Base-by-base conservation (phyloP, 768 basidiomycete genomes). In the Lentinula raphanica region DNA sequence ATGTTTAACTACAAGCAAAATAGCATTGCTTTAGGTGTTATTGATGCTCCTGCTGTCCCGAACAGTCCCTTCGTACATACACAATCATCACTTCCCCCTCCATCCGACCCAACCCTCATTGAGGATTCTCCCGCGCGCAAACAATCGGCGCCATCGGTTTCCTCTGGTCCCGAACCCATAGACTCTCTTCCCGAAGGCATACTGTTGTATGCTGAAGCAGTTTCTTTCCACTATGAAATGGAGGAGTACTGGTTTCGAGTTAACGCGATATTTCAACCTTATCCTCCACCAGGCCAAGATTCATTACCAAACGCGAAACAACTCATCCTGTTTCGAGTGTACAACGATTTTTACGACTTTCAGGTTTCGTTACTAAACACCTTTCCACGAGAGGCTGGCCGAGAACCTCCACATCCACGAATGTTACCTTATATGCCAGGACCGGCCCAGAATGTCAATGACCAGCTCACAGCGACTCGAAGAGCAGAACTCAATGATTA, bases 301-400 rank as follows among this genome's bases (percentile, higher is more conserved):
- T 65, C 71, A 15, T 79, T 87, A 28, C 88, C 90, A 4, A 78
- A 80, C 11, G 83, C 90, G 12, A 87, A 84, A 63, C 84, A 88
- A 32, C 85, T 98, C 58, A 85, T 94, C 63, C 79, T 98, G 44
- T 99, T 96, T 76, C 84, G 97, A 51, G 86, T 92, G 25, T 99
- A 99, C 78, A 91, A 95, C 66, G 96, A 99, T 71, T 99, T 99
- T 71, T 98, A 96, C 74, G 92, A 95, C 66, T 98, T 98, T 72
- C 97, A 99, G 68, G 89, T 97, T 57, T 77, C 83, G 4, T 82
- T 99, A 23, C 83, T 98, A 60, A 83, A 94, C 46, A 79, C 81
- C 0, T 98, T 95, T 72, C 94, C 95, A 6, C 81, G 81, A 45
- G 97, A 99, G 74, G 97, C 94, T 13, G 97, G 97, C 21, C 83